These are phyloP conservation scores for Periconia sp. DNA, from an alignment of 2,329 filamentous ascomycete genomes.

Conservation along the genomic window DNA sequence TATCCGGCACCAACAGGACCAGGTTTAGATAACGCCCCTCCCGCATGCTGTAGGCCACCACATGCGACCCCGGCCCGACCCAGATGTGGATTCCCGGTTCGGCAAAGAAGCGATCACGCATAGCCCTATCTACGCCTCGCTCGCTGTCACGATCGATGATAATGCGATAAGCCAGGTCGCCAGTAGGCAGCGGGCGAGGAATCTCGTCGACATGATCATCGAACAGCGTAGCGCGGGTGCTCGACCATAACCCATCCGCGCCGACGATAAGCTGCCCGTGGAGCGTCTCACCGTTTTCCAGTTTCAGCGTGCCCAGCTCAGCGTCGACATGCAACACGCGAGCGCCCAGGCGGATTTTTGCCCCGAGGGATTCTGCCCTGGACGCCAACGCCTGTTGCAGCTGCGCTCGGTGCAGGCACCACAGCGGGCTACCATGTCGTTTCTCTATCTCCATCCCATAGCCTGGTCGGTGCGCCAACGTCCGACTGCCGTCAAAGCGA, in stretches of 20 bases:
- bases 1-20: no score
- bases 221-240: conserved; percentile 53
- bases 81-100: no score
- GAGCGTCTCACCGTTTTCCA: conserved; percentile 42
- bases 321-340: no score
- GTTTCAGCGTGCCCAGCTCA: no score
- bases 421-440: conserved; percentile 58
- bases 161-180: conserved; percentile 65
- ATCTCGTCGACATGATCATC: conserved; percentile 37
- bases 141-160: conserved; percentile 55
- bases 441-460: conserved; percentile 55
- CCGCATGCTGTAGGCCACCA: no score
- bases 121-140: conserved; percentile 40
- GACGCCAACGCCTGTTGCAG: conserved; percentile 56
- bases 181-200: conserved; percentile 58
- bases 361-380: conserved; percentile 55
- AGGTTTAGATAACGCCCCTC: no score
- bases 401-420: conserved; percentile 61
- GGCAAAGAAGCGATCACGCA: no score
- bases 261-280: conserved; percentile 59
- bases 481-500: conserved; percentile 51
- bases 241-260: conserved; percentile 63
- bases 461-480: conserved; percentile 50
- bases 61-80: no score
- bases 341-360: conserved; percentile 22